Percentiles rank a stretch among this genome's conserved stretches.
These are phyloP conservation scores for Sporobolomyces roseus DNA, from an alignment of 768 basidiomycete genomes.

Conservation along the genomic window DNA sequence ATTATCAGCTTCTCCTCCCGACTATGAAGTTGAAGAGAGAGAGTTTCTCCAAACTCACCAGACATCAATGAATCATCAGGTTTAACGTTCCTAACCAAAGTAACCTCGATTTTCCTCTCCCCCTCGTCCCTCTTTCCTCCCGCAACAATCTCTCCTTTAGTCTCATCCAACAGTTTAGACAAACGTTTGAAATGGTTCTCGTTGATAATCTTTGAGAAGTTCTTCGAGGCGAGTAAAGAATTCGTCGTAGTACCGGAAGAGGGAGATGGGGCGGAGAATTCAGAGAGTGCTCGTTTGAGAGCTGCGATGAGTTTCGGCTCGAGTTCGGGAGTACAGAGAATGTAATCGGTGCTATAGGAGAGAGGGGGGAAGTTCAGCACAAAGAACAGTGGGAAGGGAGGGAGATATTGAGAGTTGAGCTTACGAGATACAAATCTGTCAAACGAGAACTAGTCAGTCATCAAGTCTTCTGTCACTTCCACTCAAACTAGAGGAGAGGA, in stretches of 20 bases:
- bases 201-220: slow-evolving; percentile 56
- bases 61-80: slow-evolving; percentile 68
- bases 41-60: slow-evolving; percentile 55
- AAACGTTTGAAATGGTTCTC: slow-evolving; percentile 59
- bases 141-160: slow-evolving; percentile 62
- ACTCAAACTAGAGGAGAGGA: no score
- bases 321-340: slow-evolving; percentile 20
- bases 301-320: slow-evolving; percentile 30
- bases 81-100: slow-evolving; percentile 63
- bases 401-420: slow-evolving; percentile 39
- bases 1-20: not conserved
- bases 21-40: not conserved
- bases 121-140: slow-evolving; percentile 63
- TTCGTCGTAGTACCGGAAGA: not conserved
- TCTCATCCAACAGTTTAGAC: slow-evolving; percentile 57
- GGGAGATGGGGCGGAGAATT: slow-evolving; percentile 14
- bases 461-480: no score
- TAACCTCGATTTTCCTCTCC: slow-evolving; percentile 65
- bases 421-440: slow-evolving; percentile 75
- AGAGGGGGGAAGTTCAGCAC: not conserved
- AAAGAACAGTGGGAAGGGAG: no score
- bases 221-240: not conserved
- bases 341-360: slow-evolving; percentile 28
- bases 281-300: slow-evolving; percentile 18
- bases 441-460: not conserved